A percentile compares a stretch with the other conserved stretches of the same genome.
Conservation (phyloP, 2,329 filamentous ascomycete species). For the Ophiosphaerella korrae region DNA sequence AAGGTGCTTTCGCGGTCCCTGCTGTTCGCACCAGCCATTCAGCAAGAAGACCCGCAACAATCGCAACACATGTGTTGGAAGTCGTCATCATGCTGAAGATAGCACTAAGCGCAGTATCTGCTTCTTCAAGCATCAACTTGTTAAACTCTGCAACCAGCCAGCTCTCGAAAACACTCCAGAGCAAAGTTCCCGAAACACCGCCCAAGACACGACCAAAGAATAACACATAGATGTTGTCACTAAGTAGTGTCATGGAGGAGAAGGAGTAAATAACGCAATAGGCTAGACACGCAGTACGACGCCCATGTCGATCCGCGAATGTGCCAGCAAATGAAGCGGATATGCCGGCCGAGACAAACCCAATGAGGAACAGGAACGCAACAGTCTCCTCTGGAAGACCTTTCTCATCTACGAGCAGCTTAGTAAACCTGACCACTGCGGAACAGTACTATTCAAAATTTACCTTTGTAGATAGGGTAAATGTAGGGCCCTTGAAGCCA, state of each 20-base stretch:
- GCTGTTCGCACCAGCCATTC: conserved; percentile 57
- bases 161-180: conserved; percentile 65
- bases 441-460: neutral
- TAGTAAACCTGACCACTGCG: neutral
- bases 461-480: conserved; percentile 58
- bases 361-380: conserved; percentile 45
- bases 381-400: conserved; percentile 52
- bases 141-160: conserved; percentile 67
- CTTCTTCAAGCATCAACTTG: conserved; percentile 51
- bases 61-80: conserved; percentile 53
- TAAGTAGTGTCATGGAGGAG: conserved; percentile 60
- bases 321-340: conserved; percentile 57
- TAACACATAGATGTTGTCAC: conserved; percentile 53
- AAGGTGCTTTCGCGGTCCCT: conserved; percentile 59
- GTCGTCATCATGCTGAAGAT: conserved; percentile 63
- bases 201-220: conserved; percentile 60
- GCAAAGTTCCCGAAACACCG: conserved; percentile 61
- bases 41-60: conserved; percentile 58
- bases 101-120: conserved; percentile 52
- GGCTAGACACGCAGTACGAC: conserved; percentile 58
- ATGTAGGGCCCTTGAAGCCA: conserved; percentile 58
- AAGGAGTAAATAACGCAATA: conserved; percentile 61
- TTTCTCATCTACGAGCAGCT: conserved; percentile 48
- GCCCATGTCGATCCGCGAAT: conserved; percentile 57
- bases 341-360: conserved; percentile 57